phyloP scores from a whole-genome alignment of 495 filamentous ascomycete species.

The Trichoderma erinaceum region DNA sequence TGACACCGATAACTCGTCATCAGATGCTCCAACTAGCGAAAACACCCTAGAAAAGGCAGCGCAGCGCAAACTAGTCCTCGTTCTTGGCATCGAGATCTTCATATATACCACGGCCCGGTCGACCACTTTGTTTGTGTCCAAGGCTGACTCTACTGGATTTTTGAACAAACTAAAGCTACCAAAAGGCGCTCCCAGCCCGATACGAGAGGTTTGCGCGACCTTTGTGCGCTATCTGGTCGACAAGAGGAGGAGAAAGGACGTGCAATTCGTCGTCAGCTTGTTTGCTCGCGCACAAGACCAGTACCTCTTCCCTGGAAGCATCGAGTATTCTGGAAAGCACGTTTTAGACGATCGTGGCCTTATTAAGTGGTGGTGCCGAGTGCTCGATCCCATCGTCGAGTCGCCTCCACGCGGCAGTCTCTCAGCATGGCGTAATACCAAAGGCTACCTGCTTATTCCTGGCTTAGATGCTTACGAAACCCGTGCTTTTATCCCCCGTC shows the following conservation, averaged over 20 bases:
- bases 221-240: conserved; percentile 72
- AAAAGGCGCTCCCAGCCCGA: conserved; percentile 59
- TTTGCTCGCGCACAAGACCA: conserved; percentile 91
- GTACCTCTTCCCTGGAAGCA: conserved; percentile 90
- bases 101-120: conserved; percentile 69
- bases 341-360: conserved; percentile 85
- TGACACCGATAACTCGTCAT: conserved; percentile 20
- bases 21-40: neutral
- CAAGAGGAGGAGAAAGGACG: conserved; percentile 57
- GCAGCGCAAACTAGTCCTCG: conserved; percentile 26
- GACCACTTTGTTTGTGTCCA: conserved; percentile 88
- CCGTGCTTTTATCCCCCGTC: conserved; percentile 49
- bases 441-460: conserved; percentile 80
- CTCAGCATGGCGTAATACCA: conserved; percentile 34
- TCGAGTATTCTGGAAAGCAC: conserved; percentile 80
- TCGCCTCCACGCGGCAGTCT: conserved; percentile 27
- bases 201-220: conserved; percentile 62
- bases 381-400: conserved; percentile 68
- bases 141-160: conserved; percentile 93
- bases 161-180: conserved; percentile 58
- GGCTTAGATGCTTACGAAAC: conserved; percentile 76
- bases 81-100: conserved; percentile 53
- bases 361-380: conserved; percentile 92
- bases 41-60: conserved; percentile 14
- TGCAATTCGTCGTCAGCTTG: conserved; percentile 74